Percentiles rank a stretch among this genome's conserved stretches.
Evolutionary conservation across 202 grass and related monocot genomes (phyloP).

Genomic region (Dendrocalamus latiflorus): DNA sequence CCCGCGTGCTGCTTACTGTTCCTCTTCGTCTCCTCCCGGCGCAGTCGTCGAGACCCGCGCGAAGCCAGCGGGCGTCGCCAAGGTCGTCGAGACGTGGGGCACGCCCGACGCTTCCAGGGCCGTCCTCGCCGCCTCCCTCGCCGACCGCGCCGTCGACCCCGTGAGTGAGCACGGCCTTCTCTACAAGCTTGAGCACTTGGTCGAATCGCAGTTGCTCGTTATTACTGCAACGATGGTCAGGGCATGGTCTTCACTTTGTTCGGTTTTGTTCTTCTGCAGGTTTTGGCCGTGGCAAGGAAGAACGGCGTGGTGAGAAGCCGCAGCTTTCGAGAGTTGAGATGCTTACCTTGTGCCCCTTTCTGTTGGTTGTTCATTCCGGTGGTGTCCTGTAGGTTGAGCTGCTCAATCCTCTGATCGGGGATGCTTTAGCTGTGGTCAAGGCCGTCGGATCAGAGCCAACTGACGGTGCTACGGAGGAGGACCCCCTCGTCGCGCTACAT

Average conservation of each 20-base stretch:
- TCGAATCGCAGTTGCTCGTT: neutral
- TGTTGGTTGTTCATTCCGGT: neutral
- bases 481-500: conserved; percentile 58
- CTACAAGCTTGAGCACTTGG: no score
- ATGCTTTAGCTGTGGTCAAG: conserved; percentile 54
- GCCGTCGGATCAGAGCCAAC: neutral
- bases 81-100: conserved; percentile 89
- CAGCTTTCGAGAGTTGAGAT: no score
- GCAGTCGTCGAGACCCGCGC: conserved; percentile 74
- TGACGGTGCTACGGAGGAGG: conserved; percentile 24
- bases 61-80: conserved; percentile 48
- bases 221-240: neutral
- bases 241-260: no score
- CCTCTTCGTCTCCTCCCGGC: neutral
- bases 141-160: conserved; percentile 52
- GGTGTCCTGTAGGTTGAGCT: conserved; percentile 67
- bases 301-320: conserved; percentile 62
- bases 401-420: conserved; percentile 68
- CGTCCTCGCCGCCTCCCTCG: conserved; percentile 58
- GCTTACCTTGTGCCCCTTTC: no score
- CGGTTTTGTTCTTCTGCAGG: no score
- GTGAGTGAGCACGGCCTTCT: conserved; percentile 33
- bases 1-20: neutral
- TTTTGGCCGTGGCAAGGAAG: conserved; percentile 79
- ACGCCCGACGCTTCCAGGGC: conserved; percentile 56